These are phyloP conservation scores for Trypanosoma avium DNA, from an alignment of 208 protist species.

Conservation along the genomic window DNA sequence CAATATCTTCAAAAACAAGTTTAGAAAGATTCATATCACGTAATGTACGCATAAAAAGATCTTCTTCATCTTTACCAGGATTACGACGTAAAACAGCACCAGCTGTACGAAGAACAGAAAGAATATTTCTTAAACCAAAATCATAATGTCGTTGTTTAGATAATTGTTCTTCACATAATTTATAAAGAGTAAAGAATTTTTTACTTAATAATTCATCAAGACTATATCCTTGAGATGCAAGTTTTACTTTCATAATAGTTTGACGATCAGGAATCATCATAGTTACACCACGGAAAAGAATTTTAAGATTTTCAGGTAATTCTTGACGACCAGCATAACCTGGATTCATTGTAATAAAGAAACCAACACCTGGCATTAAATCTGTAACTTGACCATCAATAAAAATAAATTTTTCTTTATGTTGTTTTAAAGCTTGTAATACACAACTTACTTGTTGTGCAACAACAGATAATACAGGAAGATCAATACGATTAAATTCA, in stretches of 20 bases:
- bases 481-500: constrained; percentile 95
- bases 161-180: constrained; percentile 97
- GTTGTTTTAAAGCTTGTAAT: constrained; percentile 90
- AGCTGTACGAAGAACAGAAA: constrained; percentile 96
- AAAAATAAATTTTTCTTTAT: constrained; percentile 93
- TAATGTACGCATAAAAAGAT: constrained; percentile 96
- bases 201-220: constrained; percentile 92
- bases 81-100: constrained; percentile 89
- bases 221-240: constrained; percentile 93
- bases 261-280: constrained; percentile 99
- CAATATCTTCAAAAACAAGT: constrained; percentile 97
- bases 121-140: constrained; percentile 98
- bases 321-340: constrained; percentile 98
- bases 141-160: constrained; percentile 98
- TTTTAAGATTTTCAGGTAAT: constrained; percentile 98
- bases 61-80: constrained; percentile 90
- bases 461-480: constrained; percentile 93
- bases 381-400: constrained; percentile 91
- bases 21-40: constrained; percentile 98
- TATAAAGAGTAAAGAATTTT: constrained; percentile 95
- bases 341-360: constrained; percentile 99
- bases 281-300: constrained; percentile 97
- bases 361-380: constrained; percentile 91
- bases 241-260: constrained; percentile 97
- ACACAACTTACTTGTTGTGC: constrained; percentile 94